These are phyloP conservation scores for Trichoderma sp. DNA, from an alignment of 2,329 filamentous ascomycete species.

Conservation along the genomic window DNA sequence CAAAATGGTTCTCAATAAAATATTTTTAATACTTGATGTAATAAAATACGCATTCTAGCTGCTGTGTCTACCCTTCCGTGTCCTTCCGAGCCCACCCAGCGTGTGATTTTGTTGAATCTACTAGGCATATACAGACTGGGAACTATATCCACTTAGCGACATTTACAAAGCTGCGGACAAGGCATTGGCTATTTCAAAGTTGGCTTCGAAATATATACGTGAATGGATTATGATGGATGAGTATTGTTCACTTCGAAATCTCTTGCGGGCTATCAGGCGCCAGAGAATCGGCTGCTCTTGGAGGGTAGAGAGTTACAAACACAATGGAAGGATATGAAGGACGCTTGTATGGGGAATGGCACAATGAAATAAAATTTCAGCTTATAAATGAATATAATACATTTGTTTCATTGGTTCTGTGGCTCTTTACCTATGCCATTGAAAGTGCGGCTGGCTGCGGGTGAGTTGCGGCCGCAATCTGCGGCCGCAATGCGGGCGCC, in stretches of 20 bases:
- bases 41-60: neutral
- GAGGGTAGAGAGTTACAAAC: no score
- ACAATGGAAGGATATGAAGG: no score
- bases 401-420: neutral
- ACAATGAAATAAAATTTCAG: neutral
- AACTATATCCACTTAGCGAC: no score
- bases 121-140: neutral
- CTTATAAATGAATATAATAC: neutral
- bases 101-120: neutral
- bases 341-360: fast-evolving
- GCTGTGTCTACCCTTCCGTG: neutral
- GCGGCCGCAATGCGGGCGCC: neutral
- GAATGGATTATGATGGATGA: neutral
- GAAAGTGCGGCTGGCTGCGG: neutral
- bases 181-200: no score
- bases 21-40: fast-evolving
- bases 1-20: neutral
- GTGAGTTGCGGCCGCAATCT: neutral
- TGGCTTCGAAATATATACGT: no score
- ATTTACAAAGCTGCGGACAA: no score
- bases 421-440: neutral
- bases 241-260: slow-evolving; percentile 3
- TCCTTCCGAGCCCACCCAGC: neutral
- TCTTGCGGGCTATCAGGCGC: slow-evolving; percentile 2
- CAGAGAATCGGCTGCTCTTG: no score